Conservation (phyloP, 768 basidiomycete species). For the Serendipita sp. region DNA sequence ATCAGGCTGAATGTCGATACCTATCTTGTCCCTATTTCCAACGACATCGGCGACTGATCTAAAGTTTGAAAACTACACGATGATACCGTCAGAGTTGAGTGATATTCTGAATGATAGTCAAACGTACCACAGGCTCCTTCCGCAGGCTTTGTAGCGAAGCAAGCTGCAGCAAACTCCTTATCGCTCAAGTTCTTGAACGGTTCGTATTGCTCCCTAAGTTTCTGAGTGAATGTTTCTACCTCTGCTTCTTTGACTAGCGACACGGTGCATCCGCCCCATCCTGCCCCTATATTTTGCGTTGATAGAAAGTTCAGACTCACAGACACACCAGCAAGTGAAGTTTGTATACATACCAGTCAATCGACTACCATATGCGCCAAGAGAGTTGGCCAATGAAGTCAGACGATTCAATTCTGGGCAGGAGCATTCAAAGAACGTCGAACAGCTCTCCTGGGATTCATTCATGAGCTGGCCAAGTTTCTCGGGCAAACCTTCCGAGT, state of each 20-base stretch:
- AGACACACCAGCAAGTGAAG: too few species aligned
- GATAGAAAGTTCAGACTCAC: too few species aligned
- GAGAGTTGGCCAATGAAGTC: constrained; percentile 40
- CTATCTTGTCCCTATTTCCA: too few species aligned
- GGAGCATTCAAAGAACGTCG: constrained; percentile 57
- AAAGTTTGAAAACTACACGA: too few species aligned
- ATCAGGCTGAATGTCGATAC: too few species aligned
- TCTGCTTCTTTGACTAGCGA: constrained; percentile 53
- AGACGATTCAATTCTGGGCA: constrained; percentile 65
- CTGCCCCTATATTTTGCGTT: constrained; percentile 38
- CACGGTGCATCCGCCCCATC: constrained; percentile 85
- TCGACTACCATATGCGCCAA: constrained; percentile 67
- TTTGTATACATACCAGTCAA: constrained; percentile 44
- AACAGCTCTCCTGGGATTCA: constrained; percentile 57
- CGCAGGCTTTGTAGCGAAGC: constrained; percentile 74
- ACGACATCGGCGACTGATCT: too few species aligned
- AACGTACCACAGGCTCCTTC: constrained; percentile 64
- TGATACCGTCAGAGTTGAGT: too few species aligned
- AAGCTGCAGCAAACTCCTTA: constrained; percentile 42
- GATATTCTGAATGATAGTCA: neutral
- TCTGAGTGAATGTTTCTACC: constrained; percentile 47
- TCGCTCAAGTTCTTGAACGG: constrained; percentile 47
- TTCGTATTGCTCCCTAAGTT: constrained; percentile 40
- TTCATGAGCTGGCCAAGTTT: constrained; percentile 61
- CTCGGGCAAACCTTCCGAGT: constrained; percentile 17